Base-by-base conservation (phyloP, 2,329 filamentous ascomycete genomes). In the Talaromyces sp. region DNA sequence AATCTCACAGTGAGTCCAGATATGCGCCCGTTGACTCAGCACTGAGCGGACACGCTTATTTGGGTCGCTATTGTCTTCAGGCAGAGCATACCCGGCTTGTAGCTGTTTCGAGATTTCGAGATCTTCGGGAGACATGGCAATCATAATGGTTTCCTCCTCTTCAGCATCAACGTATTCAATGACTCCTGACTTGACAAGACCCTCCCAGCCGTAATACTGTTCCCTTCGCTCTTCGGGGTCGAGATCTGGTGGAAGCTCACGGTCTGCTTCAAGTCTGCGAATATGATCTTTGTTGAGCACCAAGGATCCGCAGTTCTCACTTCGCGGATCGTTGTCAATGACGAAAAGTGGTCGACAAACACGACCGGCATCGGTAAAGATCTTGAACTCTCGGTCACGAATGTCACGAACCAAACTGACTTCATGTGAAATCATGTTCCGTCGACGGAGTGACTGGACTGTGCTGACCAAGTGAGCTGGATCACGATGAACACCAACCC, bases 101-200 rank as follows among this genome's bases (percentile, higher is more conserved):
- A 89, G 83, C 69, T 89, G 82, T 67, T 90, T 86, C 68, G 89
- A 92, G 24, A 87, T 87, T 67, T 97, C 93, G 43, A 99, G 82
- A 74, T 98, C 95, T 76, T 98, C 94, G 0, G 95, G 95, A 0
- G 93, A 96, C 94, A 99, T 99, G 78, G 93, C 92, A 74, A 99
- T 99, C 95, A 99, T 99, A 45, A 95, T 90, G 0, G 93, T 96
- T 78, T 99, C 96, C 76, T 99, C 95, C 82, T 99, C 96, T 75
- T 99, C 96, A 0, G 95, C 95, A 76, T 99, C 95, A 11, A 99
- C 86, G 73, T 97, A 98, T 76, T 99, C 95, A 43, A 99, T 90
- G 2, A 93, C 92, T 78, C 94, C 95, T 13, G 87, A 86, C 65
- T 89, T 87, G 50, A 97, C 88, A 47, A 99, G 83, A 19, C 92